These are phyloP conservation scores for Straminergon stramineum DNA, from an alignment of 225 moss, liverwort and hornwort species.

Conservation along the genomic window DNA sequence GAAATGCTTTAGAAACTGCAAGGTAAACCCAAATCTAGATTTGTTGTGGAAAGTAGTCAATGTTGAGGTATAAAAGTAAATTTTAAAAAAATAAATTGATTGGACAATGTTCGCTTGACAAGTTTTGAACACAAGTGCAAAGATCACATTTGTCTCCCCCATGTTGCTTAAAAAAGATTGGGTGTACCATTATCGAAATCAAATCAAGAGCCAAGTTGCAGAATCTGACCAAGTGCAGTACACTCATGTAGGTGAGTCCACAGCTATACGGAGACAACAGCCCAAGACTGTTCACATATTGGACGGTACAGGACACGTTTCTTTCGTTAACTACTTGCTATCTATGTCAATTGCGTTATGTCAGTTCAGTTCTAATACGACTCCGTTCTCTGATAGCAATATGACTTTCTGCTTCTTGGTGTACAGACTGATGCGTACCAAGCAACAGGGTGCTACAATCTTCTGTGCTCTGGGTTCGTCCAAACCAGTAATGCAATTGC, in stretches of 20 bases:
- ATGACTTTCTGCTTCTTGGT: background rate
- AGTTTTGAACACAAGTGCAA: background rate
- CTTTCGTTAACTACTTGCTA: background rate
- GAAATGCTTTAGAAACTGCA: background rate
- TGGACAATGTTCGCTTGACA: background rate
- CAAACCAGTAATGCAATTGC: constrained; percentile 53
- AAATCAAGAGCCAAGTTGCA: background rate
- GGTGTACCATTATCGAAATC: background rate
- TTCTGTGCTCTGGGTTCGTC: constrained; percentile 42
- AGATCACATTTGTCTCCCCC: background rate
- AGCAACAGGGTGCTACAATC: constrained; percentile 49
- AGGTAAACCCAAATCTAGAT: background rate
- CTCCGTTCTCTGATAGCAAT: background rate
- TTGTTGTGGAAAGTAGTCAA: background rate
- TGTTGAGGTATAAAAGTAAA: background rate
- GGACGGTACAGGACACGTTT: constrained; percentile 22
- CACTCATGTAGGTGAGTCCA: constrained; percentile 37
- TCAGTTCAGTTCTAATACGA: background rate
- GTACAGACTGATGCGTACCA: constrained; percentile 43
- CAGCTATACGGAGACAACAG: constrained; percentile 38
- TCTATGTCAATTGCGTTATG: too few relatives aligned
- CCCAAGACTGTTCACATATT: constrained; percentile 47
- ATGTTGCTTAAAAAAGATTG: background rate
- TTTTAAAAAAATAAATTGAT: background rate
- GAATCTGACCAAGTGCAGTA: background rate